Percentiles rank a stretch among this genome's conserved stretches.
phyloP scores from a whole-genome alignment of 2,329 filamentous ascomycete genomes.

The Fusarium clavum region DNA sequence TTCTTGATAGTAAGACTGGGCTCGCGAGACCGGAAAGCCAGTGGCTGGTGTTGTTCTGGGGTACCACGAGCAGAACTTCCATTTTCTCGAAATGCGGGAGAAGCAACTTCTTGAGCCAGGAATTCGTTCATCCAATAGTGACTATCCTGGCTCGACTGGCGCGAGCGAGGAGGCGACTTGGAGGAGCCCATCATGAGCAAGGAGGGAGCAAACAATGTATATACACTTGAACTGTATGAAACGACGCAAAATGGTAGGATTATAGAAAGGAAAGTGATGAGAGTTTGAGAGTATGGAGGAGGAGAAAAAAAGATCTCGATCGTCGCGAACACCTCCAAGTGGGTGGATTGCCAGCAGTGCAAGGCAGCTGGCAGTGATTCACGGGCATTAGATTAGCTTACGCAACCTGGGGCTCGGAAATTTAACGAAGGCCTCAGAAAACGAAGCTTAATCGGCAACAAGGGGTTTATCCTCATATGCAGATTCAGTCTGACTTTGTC shows the following conservation, averaged over 20 bases:
- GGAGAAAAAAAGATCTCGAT: accelerated
- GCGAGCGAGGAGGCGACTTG: not conserved
- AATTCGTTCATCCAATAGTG: not conserved
- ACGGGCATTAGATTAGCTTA: not conserved
- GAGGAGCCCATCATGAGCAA: not conserved
- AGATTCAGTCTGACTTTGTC: not conserved
- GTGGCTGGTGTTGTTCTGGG: not conserved
- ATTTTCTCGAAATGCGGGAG: not conserved
- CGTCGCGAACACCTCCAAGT: not conserved
- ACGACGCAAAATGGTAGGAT: no score
- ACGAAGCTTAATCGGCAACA: not conserved
- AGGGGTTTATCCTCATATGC: not conserved
- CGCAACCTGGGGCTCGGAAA: not conserved
- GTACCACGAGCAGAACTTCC: not conserved
- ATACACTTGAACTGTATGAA: not conserved
- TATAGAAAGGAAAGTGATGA: accelerated
- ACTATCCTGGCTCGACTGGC: not conserved
- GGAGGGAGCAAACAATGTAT: not conserved
- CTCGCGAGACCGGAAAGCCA: not conserved
- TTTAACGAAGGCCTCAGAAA: not conserved
- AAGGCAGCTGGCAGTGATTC: conserved; percentile 4
- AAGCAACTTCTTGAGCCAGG: not conserved
- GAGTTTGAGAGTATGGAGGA: accelerated
- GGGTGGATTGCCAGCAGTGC: conserved; percentile 5
- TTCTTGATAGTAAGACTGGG: accelerated